Conservation (phyloP, 768 basidiomycete species). For the Flagelloscypha sp. region DNA sequence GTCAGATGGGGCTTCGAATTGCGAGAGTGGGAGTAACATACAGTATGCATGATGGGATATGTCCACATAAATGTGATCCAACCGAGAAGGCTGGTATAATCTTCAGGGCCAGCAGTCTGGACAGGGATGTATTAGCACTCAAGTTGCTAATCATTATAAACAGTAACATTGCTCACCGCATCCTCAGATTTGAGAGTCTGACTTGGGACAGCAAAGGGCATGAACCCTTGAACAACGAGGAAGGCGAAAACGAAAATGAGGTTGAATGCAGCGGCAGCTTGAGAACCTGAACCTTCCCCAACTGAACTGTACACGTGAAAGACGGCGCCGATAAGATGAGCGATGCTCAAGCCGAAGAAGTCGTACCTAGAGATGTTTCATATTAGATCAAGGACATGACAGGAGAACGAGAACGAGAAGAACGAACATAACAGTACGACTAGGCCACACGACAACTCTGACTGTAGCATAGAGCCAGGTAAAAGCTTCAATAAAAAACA, state of each 20-base stretch:
- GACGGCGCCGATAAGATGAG: conserved; percentile 36
- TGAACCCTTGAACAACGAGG: too few relatives aligned
- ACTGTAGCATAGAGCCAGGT: conserved; percentile 13
- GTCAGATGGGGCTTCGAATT: not conserved
- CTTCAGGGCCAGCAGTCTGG: conserved; percentile 21
- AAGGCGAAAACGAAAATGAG: conserved; percentile 32
- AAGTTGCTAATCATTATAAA: too few relatives aligned
- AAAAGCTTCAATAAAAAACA: too few relatives aligned
- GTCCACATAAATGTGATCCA: conserved; percentile 17
- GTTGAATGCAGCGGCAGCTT: conserved; percentile 20
- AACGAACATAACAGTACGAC: conserved; percentile 11
- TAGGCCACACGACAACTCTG: conserved; percentile 8
- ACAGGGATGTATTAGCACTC: not conserved
- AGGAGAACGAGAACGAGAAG: conserved; percentile 10
- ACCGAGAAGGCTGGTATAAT: conserved; percentile 17
- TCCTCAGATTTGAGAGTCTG: conserved; percentile 25
- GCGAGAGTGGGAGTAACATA: not conserved
- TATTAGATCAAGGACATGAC: too few relatives aligned
- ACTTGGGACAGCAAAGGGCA: conserved; percentile 38
- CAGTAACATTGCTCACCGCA: conserved; percentile 25
- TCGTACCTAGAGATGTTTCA: conserved; percentile 59
- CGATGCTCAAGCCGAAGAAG: conserved; percentile 50
- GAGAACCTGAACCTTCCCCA: too few relatives aligned
- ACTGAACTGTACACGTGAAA: too few relatives aligned
- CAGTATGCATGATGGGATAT: conserved; percentile 11